These are phyloP conservation scores for Choiromyces venosus DNA, from an alignment of 495 filamentous ascomycete species.

Conservation along the genomic window DNA sequence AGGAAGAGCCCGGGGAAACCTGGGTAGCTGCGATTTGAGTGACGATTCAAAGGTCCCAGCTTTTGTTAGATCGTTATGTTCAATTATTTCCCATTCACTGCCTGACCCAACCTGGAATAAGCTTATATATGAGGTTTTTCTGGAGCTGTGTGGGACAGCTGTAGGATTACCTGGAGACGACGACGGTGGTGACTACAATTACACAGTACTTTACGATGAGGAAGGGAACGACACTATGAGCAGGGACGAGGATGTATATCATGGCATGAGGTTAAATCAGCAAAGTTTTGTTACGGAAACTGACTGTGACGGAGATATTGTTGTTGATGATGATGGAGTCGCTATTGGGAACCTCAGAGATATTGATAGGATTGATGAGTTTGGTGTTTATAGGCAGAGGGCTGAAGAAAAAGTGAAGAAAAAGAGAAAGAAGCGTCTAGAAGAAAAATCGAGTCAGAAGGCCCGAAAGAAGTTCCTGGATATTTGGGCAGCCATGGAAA, in stretches of 20 bases:
- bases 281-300: slow-evolving; percentile 33
- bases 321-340: slow-evolving; percentile 36
- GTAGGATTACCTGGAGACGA: slow-evolving; percentile 28
- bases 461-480: slow-evolving; percentile 38
- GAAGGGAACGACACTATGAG: slow-evolving; percentile 3
- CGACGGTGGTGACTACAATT: slow-evolving; percentile 13
- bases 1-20: slow-evolving; percentile 16
- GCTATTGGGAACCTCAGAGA: slow-evolving; percentile 17
- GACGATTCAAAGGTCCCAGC: slow-evolving; percentile 30
- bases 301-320: slow-evolving; percentile 39
- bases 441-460: slow-evolving; percentile 30
- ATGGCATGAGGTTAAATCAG: slow-evolving; percentile 25
- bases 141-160: slow-evolving; percentile 36
- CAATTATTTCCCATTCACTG: slow-evolving; percentile 39
- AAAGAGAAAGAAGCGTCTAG: slow-evolving; percentile 11
- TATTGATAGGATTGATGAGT: slow-evolving; percentile 31
- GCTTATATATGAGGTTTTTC: slow-evolving; percentile 38
- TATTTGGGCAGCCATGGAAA: slow-evolving; percentile 40
- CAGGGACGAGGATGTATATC: slow-evolving; percentile 27
- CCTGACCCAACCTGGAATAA: slow-evolving; percentile 39
- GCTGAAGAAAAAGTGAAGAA: slow-evolving; percentile 21
- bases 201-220: slow-evolving; percentile 9
- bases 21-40: slow-evolving; percentile 23
- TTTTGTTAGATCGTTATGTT: slow-evolving; percentile 38
- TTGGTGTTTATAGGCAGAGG: slow-evolving; percentile 21